Percentiles rank a stretch among this genome's conserved stretches.
phyloP scores from a whole-genome alignment of 306 rosid genomes.

The Myrica gale region DNA sequence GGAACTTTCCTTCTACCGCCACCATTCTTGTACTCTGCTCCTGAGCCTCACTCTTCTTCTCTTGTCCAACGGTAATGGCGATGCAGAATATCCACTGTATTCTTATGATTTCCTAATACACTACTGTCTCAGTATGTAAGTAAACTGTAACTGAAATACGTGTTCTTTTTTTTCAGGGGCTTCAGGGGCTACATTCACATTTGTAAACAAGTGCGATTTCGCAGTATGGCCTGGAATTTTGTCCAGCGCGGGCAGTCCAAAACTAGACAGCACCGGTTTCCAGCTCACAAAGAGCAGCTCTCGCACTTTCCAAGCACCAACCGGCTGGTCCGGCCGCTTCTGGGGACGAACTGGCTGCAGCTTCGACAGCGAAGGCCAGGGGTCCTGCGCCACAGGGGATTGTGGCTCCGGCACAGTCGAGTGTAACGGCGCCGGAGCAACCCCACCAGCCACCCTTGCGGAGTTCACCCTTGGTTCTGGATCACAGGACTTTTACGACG shows the following conservation, averaged over 20 bases:
- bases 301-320: slow-evolving; percentile 60
- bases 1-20: slow-evolving; percentile 26
- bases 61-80: slow-evolving; percentile 41
- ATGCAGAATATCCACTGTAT: too few relatives aligned
- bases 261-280: slow-evolving; percentile 74
- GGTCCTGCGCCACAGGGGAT: slow-evolving; percentile 71
- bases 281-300: slow-evolving; percentile 50
- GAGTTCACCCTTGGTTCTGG: slow-evolving; percentile 88
- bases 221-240: slow-evolving; percentile 94
- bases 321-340: slow-evolving; percentile 94
- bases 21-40: slow-evolving; percentile 18
- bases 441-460: slow-evolving; percentile 84
- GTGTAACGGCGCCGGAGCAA: slow-evolving; percentile 77
- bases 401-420: slow-evolving; percentile 67
- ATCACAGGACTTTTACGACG: slow-evolving; percentile 77
- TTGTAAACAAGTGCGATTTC: slow-evolving; percentile 69
- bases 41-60: slow-evolving; percentile 32
- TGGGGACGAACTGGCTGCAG: slow-evolving; percentile 81
- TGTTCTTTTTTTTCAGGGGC: slow-evolving; percentile 33
- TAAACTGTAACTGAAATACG: too few relatives aligned
- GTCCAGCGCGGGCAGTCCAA: slow-evolving; percentile 58
- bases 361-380: slow-evolving; percentile 50
- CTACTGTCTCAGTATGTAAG: too few relatives aligned
- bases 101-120: too few relatives aligned
- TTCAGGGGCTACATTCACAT: slow-evolving; percentile 72